Evolutionary conservation across 2,329 filamentous ascomycete genomes (phyloP), one percentile per base, ranked within the genome.

Genomic region (Xylariaceae sp.): DNA sequence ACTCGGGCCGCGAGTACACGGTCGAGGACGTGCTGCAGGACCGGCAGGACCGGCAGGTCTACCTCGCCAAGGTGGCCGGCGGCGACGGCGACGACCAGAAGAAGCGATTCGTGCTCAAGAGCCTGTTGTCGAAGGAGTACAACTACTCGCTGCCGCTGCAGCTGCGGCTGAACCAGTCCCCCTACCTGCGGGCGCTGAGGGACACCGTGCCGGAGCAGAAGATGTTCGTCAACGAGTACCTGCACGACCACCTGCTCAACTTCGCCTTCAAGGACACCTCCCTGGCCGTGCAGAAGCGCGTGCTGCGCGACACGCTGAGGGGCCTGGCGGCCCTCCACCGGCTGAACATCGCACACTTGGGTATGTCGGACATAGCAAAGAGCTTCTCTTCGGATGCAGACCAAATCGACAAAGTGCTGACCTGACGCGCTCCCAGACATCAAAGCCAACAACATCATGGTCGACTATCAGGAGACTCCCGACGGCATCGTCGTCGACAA

Each of bases 191-290:
- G 22, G 52, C 57, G 4, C 36, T 59, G 13, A 47, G 57, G 27
- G 64, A 68, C 44, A 61, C 58, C 24, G 52, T 66, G 38, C 62
- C 64, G 5, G 58, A 63, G 14, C 50, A 61, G 40, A 60, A 57
- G 19, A 63, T 67, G 51, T 66, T 67, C 40, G 58, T 65, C 38
- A 68, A 63, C 35, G 57, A 60, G 37, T 65, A 65, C 48, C 50
- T 65, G 40, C 57, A 51, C 5, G 60, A 61, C 31, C 51, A 67
- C 50, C 52, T 67, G 13, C 55, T 68, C 36, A 52, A 51, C 40
- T 57, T 67, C 38, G 58, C 50, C 33, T 59, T 61, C 43, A 60
- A 59, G 44, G 51, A 62, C 31, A 36, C 66, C 16, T 46, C 61
- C 7, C 37, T 61, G 26, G 24, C 46, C 16, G 42, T 55, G 15